Evolutionary conservation across 2,329 filamentous ascomycete genomes (phyloP).

Genomic region (Colletotrichum sp.): DNA sequence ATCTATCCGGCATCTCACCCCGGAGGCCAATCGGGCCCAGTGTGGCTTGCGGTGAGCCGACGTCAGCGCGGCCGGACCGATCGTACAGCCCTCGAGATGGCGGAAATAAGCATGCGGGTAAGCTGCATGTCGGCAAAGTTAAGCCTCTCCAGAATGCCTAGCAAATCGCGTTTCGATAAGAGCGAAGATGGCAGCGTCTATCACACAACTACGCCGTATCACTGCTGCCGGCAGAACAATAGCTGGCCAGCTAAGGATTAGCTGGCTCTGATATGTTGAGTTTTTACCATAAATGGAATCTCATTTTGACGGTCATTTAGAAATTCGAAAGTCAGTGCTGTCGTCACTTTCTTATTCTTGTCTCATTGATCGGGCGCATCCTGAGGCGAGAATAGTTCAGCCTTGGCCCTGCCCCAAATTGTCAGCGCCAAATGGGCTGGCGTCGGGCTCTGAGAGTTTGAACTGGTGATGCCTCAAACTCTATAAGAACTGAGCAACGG

Average conservation of each 20-base stretch:
- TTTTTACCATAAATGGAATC: neutral
- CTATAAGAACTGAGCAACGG: fast-evolving
- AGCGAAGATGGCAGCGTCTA: neutral
- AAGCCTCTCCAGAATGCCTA: neutral
- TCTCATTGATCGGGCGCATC: neutral
- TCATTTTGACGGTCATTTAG: neutral
- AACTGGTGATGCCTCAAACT: neutral
- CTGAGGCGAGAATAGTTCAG: neutral
- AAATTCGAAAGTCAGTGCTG: neutral
- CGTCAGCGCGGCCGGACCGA: neutral
- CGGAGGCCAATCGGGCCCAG: neutral
- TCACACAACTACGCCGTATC: neutral
- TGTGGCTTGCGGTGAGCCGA: neutral
- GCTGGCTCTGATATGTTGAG: neutral
- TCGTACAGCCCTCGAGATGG: neutral
- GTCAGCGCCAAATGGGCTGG: fast-evolving
- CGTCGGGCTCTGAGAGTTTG: fast-evolving
- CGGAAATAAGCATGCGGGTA: neutral
- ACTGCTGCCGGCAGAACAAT: neutral
- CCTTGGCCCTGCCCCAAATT: fast-evolving
- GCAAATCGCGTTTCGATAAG: neutral
- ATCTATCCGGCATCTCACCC: neutral
- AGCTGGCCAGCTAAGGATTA: too few relatives aligned
- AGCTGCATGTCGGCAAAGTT: neutral
- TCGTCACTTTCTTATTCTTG: neutral